Base-by-base conservation (phyloP, 225 moss, liverwort and hornwort genomes). In the Pleurozium schreberi region DNA sequence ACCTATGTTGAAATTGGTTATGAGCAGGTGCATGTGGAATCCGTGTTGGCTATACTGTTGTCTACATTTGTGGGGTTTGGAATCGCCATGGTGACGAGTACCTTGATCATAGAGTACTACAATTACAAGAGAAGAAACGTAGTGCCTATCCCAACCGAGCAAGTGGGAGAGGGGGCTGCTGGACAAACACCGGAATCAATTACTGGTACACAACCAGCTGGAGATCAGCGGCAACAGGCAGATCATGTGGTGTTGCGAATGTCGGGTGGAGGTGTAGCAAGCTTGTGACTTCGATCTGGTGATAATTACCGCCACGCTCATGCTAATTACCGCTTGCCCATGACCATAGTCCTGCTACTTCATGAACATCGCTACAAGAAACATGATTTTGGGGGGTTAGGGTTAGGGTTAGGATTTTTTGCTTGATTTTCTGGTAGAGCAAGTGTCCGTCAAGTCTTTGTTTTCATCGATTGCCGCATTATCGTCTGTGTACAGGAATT, bases 1-100 rank as follows among this genome's bases (percentile, higher is more conserved):
- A 80, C 30, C 8, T 59, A 12, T 64, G 25, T 50, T 65, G 55
- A 21, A n/a, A 60, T 55, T 43, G 40, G 84, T 57, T 83, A 30
- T 57, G 87, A 80, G 80, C 92, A 93, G 92, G 92, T 92, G 58
- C 80, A 81, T 79, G 86, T 94, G 65, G 94, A 94, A 74, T 87
- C 94, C 6, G 92, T 94, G 82, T 73, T 94, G 90, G 40, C 93
- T 11, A 90, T 93, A 50, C 23, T 93, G 53, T 73, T 93, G 83
- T 42, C 90, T 33, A 87, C 90, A 23, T 93, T 93, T 75, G 90
- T 90, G 68, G 93, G 93, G 18, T 92, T 92, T 88, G 93, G 93
- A 62, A 61, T 80, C 3, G 90, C 93, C 40, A 93, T 92, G 93
- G 87, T 90, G 82, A 86, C 83, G 2, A 89, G 87, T 60, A 92